Base-by-base conservation (phyloP, 768 basidiomycete species). In the Phylloporus scabripes region DNA sequence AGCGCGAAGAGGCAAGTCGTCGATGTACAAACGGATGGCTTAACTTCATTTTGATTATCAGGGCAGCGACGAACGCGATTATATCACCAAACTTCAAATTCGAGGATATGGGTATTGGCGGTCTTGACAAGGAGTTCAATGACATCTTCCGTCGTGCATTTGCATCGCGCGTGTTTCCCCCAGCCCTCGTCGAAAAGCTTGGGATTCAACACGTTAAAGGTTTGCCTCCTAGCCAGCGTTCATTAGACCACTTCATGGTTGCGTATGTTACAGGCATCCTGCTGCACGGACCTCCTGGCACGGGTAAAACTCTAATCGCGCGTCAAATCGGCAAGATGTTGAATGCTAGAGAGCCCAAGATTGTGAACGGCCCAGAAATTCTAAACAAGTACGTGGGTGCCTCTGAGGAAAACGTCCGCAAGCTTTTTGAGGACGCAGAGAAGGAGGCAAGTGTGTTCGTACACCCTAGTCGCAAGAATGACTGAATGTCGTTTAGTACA, bases 91-190 rank as follows among this genome's bases (percentile, higher is more conserved):
- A 97, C 70, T 99, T 99, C 80, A 98, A 96, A 69, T 99, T 99
- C 54, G 90, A 95, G 62, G 96, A 99, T 66, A 98, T 99, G 95
- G 96, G 96, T 15, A 98, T 99, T 60, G 96, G 96, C 61, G 96
- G 96, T 61, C 75, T 99, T 29, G 96, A 99, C 66, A 75, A 81
- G 7, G 96, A 99, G 64, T 99, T 99, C 64, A 82, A 82, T 48
- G 85, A 92, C 37, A 99, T 99, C 62, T 99, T 99, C 76, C 89
- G 96, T 64, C 87, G 96, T 61, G 96, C 96, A 0, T 99, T 99
- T 64, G 94, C 96, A 0, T 92, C 88, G 42, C 91, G 96, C 40
- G 92, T 99, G n/a, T 99, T 98, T 70, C 96, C 96, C 34, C 94
- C 94, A 0, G 92, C 82, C 0, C 79, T 98, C 2, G 93, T 99